A percentile compares a stretch with the other conserved stretches of the same genome.
phyloP scores from a whole-genome alignment of 768 basidiomycete species.

The Termitomyces sp. region DNA sequence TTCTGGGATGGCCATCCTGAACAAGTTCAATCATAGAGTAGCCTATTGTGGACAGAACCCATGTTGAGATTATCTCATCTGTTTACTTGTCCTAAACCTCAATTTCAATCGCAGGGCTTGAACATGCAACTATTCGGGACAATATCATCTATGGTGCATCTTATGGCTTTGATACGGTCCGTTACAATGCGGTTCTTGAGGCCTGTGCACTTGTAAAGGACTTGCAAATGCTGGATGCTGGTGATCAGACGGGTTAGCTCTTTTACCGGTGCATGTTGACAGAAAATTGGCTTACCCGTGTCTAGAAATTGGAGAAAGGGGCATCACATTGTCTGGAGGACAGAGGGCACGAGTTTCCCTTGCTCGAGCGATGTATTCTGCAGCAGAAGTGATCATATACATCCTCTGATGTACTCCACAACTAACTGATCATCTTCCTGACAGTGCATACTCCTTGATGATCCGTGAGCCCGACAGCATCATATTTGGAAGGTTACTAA shows the following conservation, averaged over 20 bases:
- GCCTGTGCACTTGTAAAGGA: constrained; percentile 76
- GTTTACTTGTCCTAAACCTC: constrained; percentile 7
- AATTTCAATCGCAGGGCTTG: constrained; percentile 51
- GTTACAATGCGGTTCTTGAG: constrained; percentile 66
- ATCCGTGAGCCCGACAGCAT: constrained; percentile 48
- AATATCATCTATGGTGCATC: constrained; percentile 75
- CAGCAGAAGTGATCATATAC: constrained; percentile 40
- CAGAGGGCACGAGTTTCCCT: constrained; percentile 73
- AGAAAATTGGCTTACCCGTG: background rate
- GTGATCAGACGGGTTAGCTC: constrained; percentile 66
- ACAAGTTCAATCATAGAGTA: constrained; percentile 56
- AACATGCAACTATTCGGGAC: constrained; percentile 77
- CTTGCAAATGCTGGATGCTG: constrained; percentile 67
- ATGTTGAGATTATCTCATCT: constrained; percentile 32
- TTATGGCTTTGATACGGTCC: constrained; percentile 53
- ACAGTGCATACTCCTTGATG: constrained; percentile 63
- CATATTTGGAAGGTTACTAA: background rate
- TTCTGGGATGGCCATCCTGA: constrained; percentile 48
- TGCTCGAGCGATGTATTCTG: constrained; percentile 78
- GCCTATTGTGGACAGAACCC: constrained; percentile 70
- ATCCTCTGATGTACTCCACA: background rate
- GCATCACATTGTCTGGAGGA: constrained; percentile 71
- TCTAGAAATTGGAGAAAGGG: constrained; percentile 77
- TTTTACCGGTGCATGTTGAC: background rate
- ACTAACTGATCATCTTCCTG: background rate